Percentiles rank a stretch among this genome's conserved stretches.
Conservation (phyloP, 257 asterid species). For the Avicennia marina region DNA sequence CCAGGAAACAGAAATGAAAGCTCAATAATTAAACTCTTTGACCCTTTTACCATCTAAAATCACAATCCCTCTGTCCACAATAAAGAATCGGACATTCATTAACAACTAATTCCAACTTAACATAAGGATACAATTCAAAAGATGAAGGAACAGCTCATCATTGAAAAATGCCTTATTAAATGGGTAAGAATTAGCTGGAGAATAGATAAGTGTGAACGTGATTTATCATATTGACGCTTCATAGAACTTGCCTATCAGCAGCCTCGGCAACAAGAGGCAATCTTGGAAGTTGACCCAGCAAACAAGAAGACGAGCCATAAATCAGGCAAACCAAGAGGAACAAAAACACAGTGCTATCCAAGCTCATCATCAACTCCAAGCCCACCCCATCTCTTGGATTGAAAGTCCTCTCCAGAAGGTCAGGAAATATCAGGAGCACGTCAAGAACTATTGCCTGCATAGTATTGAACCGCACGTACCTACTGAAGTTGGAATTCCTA, state of each 20-base stretch:
- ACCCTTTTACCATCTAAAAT: too few relatives aligned
- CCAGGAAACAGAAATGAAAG: too few relatives aligned
- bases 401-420: constrained; percentile 77
- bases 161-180: background rate
- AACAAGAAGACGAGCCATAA: constrained; percentile 77
- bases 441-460: constrained; percentile 99
- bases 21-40: too few relatives aligned
- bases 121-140: background rate
- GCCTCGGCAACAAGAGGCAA: constrained; percentile 97
- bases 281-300: constrained; percentile 79
- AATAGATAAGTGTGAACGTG: background rate
- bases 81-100: too few relatives aligned
- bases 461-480: constrained; percentile 89
- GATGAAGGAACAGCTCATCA: background rate
- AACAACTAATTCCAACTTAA: too few relatives aligned
- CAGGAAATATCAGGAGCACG: constrained; percentile 89
- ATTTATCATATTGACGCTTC: background rate
- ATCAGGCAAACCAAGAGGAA: constrained; percentile 69
- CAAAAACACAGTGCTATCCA: constrained; percentile 93
- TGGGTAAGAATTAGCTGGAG: background rate
- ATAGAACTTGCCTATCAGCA: constrained; percentile 93
- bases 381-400: constrained; percentile 85
- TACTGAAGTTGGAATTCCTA: constrained; percentile 81
- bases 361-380: constrained; percentile 81
- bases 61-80: too few relatives aligned